Base-by-base conservation (phyloP, 208 protist genomes). In the Leishmania mexicana region DNA sequence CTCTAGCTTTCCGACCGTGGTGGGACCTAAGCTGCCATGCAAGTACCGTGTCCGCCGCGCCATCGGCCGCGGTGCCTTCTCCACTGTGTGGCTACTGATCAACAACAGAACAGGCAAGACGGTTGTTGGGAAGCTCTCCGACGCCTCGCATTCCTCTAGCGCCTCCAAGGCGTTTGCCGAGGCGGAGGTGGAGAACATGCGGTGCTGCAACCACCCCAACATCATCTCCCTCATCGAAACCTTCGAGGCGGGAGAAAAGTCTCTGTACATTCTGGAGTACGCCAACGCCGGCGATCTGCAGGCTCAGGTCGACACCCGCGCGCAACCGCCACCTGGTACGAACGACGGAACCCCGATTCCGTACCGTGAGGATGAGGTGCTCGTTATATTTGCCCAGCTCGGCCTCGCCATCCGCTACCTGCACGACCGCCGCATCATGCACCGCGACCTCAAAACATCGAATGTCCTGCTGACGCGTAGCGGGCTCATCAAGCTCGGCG, bases 401-500 rank as follows among this genome's bases (percentile, higher is more conserved):
- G 89, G 90, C 57, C 81, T 95, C 24, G 94, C 93, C 62, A 85
- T 98, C 17, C 77, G 94, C 77, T 94, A 98, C 78, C 77, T 98
- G 21, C 96, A 98, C 78, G 74, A 78, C 35, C 88, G 87, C 17
- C 80, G 84, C 57, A 95, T 98, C 72, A 89, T 97, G 81, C 95
- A 97, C 78, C 90, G 93, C 28, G 95, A 97, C 81, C 78, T 97
- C 49, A 97, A 97, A 81, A 93, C 88, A 0, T 75, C 90, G 0
- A 97, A 97, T 77, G 86, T 97, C 24, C 70, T 97, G 70, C 77
- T 97, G 35, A 90, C 77, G 53, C 83, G 84, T 40, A 87, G 74
- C 53, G 95, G 95, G 4, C 78, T 96, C 47, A 87, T 96, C 80
- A 97, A 97, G 84, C 84, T 97, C 13, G 95, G 91, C n/a, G 95